Evolutionary conservation across 2,329 filamentous ascomycete genomes (phyloP).

Genomic region (Sclerotinia nivalis): DNA sequence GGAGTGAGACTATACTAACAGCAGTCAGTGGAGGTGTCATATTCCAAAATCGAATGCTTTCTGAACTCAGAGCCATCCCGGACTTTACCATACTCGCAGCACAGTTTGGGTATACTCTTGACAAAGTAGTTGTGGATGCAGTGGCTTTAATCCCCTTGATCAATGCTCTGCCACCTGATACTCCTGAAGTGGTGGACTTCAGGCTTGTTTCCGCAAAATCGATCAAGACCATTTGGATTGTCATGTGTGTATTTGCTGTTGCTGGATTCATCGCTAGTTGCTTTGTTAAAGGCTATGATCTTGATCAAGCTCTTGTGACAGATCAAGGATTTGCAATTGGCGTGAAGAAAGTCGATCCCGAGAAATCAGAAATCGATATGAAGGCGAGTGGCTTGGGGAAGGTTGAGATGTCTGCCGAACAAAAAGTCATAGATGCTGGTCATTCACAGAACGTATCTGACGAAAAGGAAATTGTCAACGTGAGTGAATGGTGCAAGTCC

Average conservation of each 20-base stretch:
- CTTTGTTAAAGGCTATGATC: conserved; percentile 49
- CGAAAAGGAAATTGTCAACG: not conserved
- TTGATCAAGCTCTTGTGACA: conserved; percentile 48
- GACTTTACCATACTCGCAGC: not conserved
- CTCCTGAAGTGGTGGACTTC: not conserved
- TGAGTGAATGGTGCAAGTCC: not conserved
- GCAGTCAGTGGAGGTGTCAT: not conserved
- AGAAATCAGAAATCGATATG: not conserved
- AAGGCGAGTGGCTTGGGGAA: not conserved
- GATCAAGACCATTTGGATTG: conserved; percentile 54
- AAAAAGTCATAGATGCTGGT: not conserved
- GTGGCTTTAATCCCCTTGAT: not conserved
- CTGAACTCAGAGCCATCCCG: not conserved
- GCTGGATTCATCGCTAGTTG: conserved; percentile 50
- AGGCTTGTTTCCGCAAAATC: conserved; percentile 51
- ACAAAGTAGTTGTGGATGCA: not conserved
- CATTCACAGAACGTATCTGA: not conserved
- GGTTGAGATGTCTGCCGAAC: not conserved
- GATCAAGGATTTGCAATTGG: conserved; percentile 43
- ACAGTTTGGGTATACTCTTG: not conserved
- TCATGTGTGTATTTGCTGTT: conserved; percentile 51
- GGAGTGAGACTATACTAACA: not conserved
- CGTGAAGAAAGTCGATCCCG: not conserved
- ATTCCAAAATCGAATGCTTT: not conserved
- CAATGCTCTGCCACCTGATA: not conserved